These are phyloP conservation scores for Jatropha multifida DNA, from an alignment of 441 rosid species.

Conservation along the genomic window DNA sequence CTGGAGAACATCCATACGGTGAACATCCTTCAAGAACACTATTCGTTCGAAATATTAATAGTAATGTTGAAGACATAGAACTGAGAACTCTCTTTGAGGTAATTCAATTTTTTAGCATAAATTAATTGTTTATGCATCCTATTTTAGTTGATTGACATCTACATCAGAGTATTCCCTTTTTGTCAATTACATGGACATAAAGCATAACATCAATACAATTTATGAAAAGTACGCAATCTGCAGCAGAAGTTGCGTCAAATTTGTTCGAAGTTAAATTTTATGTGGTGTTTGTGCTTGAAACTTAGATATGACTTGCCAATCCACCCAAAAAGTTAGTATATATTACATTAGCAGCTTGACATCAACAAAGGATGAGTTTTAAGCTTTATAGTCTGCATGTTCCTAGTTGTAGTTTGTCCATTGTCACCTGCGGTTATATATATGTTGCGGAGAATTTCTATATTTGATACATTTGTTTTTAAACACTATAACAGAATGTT, in stretches of 20 bases:
- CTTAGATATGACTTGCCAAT: background rate
- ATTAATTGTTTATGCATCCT: background rate
- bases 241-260: background rate
- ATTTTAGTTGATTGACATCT: background rate
- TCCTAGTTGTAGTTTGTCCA: background rate
- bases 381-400: background rate
- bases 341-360: background rate
- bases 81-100: conserved; percentile 91
- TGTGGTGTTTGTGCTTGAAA: background rate
- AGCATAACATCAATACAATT: background rate
- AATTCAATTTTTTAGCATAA: conserved; percentile 13
- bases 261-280: background rate
- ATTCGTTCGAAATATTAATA: conserved; percentile 95
- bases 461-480: background rate
- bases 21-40: conserved; percentile 99
- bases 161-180: background rate
- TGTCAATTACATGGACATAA: background rate
- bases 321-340: background rate
- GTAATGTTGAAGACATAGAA: conserved; percentile 95
- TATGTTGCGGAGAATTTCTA: background rate
- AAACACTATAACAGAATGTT: background rate
- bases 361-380: background rate
- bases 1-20: conserved; percentile 97
- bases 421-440: background rate
- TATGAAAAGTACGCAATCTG: background rate